A percentile compares a stretch with the other conserved stretches of the same genome.
phyloP scores from a whole-genome alignment of 768 basidiomycete genomes.

The Lactarius evosmus region DNA sequence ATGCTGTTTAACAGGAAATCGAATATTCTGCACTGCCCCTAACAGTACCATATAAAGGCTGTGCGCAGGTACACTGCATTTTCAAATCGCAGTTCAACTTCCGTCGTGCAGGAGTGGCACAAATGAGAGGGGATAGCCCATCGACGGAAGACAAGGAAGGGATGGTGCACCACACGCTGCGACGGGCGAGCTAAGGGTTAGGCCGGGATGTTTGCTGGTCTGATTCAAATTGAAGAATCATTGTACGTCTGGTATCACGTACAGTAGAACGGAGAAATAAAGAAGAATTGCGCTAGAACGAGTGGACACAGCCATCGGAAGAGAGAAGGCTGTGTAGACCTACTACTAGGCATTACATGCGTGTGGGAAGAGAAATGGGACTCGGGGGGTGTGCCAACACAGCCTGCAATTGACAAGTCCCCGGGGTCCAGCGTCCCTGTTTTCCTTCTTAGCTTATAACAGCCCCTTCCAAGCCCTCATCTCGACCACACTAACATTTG shows the following conservation, averaged over 20 bases:
- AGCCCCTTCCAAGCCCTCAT: neutral
- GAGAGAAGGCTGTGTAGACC: neutral
- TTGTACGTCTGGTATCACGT: neutral
- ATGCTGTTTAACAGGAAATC: neutral
- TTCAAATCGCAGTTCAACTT: neutral
- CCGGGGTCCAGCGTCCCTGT: neutral
- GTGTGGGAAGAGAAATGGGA: no score
- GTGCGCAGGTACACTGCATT: conserved; percentile 1
- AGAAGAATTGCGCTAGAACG: no score
- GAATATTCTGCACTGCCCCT: conserved; percentile 7
- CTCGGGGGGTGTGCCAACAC: neutral
- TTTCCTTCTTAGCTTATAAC: neutral
- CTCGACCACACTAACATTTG: conserved; percentile 3
- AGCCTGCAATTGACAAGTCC: neutral
- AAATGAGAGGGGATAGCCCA: neutral
- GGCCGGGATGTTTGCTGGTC: neutral
- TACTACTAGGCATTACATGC: no score
- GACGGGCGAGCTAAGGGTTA: neutral
- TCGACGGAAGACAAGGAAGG: neutral
- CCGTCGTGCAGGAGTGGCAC: neutral
- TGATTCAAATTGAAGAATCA: neutral
- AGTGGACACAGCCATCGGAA: neutral
- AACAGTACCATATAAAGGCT: neutral
- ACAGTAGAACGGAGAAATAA: neutral
- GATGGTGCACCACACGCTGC: neutral